Base-by-base conservation (phyloP, 1,284 basidiomycete genomes). In the Thelephora terrestris region DNA sequence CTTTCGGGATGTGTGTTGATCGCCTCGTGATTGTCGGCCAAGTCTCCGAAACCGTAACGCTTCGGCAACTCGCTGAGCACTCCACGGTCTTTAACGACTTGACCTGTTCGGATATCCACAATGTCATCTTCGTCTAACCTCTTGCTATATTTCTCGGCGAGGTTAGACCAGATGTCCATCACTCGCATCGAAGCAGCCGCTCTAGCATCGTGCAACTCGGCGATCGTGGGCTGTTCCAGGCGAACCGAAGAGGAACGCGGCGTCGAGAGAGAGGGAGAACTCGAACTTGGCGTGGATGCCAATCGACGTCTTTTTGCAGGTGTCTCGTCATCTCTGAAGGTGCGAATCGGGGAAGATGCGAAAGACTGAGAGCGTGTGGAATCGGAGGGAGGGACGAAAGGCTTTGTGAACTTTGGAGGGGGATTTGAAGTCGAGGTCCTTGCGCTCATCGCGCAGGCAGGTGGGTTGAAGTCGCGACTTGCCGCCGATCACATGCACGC, bases 41-140 rank as follows among this genome's bases (percentile, higher is more conserved):
- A 69, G 50, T 63, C 67, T 3, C 79, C 80, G 52, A 81, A 68
- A 16, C 67, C 59, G 55, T 67, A 73, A 18, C 61, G 62, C 39
- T 62, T 64, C 36, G 59, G 55, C 17, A 70, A 62, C 12, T 63
- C 62, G 43, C 76, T 72, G 37, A 84, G 64, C 5, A 83, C 71
- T 2, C 85, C 85, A 50, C 81, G 74, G 59, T 88, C 81, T 57
- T 76, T 76, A 47, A 84, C 64, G 36, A 88, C 68, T 48, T 73
- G 61, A 18, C 70, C 72, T 7, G 76, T 76, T 44, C 68, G 64
- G 2, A 88, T 63, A 58, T 88, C 80, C 32, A 88, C 70, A 45
- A 87, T 80, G 58, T 88, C 85, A 61, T 88, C 85, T 56, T 87
- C 78, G 53, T 85, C 82, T 24, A 86, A 64, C 36, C 71, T 69